These are phyloP conservation scores for Fusarium camptoceras DNA, from an alignment of 2,329 filamentous ascomycete species.

Conservation along the genomic window DNA sequence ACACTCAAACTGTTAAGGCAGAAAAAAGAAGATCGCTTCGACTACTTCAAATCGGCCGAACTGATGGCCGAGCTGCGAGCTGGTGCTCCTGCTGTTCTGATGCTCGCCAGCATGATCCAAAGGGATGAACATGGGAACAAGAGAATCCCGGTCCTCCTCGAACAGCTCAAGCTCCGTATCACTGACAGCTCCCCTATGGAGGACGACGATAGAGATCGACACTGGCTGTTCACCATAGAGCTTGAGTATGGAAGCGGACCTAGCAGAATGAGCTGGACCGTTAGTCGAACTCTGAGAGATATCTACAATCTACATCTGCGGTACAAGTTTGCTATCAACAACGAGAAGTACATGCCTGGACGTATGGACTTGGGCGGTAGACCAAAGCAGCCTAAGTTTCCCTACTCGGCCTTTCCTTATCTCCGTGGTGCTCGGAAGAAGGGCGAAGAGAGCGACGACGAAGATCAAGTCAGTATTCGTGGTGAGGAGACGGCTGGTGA, in stretches of 20 bases:
- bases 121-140: conserved; percentile 96
- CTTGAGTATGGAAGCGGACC: conserved; percentile 96
- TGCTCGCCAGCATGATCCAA: conserved; percentile 97
- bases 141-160: conserved; percentile 91
- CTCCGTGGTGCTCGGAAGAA: conserved; percentile 82
- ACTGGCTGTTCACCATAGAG: conserved; percentile 90
- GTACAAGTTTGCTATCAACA: conserved; percentile 88
- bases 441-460: conserved; percentile 84
- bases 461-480: conserved; percentile 60
- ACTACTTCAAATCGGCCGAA: conserved; percentile 95
- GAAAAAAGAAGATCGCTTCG: conserved; percentile 87
- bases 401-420: conserved; percentile 89
- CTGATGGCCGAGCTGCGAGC: conserved; percentile 95
- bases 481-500: conserved; percentile 62
- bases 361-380: conserved; percentile 73
- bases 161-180: conserved; percentile 91
- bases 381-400: conserved; percentile 89
- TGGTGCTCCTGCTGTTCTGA: conserved; percentile 90
- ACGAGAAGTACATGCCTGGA: conserved; percentile 83
- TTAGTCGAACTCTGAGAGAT: conserved; percentile 86
- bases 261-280: conserved; percentile 96
- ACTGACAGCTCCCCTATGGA: conserved; percentile 80
- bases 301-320: conserved; percentile 93
- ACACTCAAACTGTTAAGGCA: conserved; percentile 83
- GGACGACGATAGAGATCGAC: conserved; percentile 72